Evolutionary conservation across 192 early-diverging fungal species (phyloP).

Genomic region (Lunasporangiospora selenospora): DNA sequence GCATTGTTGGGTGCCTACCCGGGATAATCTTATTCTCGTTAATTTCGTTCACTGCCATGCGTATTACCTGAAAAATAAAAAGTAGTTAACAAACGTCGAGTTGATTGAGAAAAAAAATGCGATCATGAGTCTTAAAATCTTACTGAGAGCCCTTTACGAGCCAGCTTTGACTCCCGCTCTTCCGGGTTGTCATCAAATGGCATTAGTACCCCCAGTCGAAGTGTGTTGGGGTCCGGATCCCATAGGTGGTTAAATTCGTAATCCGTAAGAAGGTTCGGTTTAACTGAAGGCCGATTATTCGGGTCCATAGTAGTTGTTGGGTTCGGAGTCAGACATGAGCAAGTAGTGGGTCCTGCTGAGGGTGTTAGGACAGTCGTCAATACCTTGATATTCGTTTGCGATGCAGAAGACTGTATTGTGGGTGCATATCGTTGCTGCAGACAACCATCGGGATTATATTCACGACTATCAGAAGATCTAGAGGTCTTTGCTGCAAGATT

Average conservation of each 20-base stretch:
- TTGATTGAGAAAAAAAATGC: not conserved
- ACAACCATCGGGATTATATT: too few species aligned
- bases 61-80: conserved; percentile 32
- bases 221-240: conserved; percentile 3
- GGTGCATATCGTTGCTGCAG: too few species aligned
- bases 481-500: too few species aligned
- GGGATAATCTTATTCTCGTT: conserved; percentile 49
- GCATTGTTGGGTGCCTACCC: too few species aligned
- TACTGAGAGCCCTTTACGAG: conserved; percentile 15
- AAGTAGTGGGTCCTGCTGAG: too few species aligned
- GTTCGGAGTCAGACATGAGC: too few species aligned
- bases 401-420: too few species aligned
- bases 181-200: not conserved
- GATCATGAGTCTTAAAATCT: not conserved
- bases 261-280: conserved; percentile 17
- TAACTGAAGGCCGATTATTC: not conserved
- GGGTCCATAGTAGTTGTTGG: too few species aligned
- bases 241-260: conserved; percentile 12
- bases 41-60: conserved; percentile 56
- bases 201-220: conserved; percentile 21
- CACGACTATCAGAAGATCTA: too few species aligned
- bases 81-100: too few species aligned
- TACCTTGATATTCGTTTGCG: too few species aligned
- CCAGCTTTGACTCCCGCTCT: not conserved
- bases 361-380: too few species aligned